phyloP scores from a whole-genome alignment of 2,329 filamentous ascomycete species.

The Alternaria brassicicola region DNA sequence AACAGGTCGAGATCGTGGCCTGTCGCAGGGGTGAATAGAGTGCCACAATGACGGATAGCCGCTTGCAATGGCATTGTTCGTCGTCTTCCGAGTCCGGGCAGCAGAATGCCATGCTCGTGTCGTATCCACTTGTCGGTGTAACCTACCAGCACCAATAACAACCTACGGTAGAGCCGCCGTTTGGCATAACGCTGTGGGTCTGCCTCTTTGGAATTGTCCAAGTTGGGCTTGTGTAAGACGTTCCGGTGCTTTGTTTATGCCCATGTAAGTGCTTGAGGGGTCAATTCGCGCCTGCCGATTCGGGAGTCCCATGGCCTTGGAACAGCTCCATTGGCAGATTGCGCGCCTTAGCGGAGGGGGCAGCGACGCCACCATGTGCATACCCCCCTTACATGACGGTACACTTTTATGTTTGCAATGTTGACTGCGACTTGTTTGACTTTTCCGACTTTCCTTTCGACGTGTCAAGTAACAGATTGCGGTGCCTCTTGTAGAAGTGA shows the following conservation, averaged over 20 bases:
- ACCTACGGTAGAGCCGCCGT: constrained; percentile 11
- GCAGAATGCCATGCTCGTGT: constrained; percentile 6
- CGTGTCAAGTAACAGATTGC: background rate
- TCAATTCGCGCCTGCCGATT: constrained; percentile 25
- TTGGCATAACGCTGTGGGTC: constrained; percentile 11
- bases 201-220: constrained; percentile 1
- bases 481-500: background rate
- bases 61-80: constrained; percentile 9
- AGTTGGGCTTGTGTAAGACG: background rate
- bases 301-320: constrained; percentile 15
- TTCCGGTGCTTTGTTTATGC: constrained; percentile 9
- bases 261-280: constrained; percentile 24
- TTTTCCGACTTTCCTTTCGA: background rate
- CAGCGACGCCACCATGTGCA: constrained; percentile 13
- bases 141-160: constrained; percentile 10
- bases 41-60: background rate
- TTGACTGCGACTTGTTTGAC: background rate
- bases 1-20: constrained; percentile 26
- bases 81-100: constrained; percentile 5
- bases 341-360: constrained; percentile 12
- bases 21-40: constrained; percentile 3
- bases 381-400: background rate
- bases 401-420: background rate
- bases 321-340: constrained; percentile 1
- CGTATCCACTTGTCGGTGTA: constrained; percentile 3